phyloP scores from a whole-genome alignment of 129 eudicot genomes.

The Pseudognaphalium luteoalbum region DNA sequence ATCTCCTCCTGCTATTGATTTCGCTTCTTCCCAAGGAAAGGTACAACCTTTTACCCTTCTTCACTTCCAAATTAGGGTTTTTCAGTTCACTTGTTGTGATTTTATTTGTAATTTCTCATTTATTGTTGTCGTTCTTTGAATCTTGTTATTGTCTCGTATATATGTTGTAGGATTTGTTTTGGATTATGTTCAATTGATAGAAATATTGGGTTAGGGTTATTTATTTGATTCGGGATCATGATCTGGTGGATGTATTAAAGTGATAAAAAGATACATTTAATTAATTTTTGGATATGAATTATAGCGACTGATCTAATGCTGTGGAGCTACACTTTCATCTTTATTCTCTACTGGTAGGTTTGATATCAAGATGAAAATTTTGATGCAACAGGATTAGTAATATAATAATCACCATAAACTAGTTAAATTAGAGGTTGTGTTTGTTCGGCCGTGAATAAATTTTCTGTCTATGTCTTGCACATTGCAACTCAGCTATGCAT shows the following conservation, averaged over 20 bases:
- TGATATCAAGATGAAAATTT: not conserved
- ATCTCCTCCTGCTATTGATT: constrained; percentile 96
- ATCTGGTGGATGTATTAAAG: not conserved
- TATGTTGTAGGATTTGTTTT: not conserved
- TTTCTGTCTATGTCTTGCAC: not conserved
- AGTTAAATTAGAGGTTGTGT: not conserved
- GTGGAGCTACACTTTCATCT: too few relatives aligned
- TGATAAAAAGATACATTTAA: not conserved
- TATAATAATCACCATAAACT: constrained; percentile 1
- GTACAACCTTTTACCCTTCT: constrained; percentile 18
- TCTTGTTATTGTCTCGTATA: not conserved
- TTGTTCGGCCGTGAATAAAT: constrained; percentile 1
- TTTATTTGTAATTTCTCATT: not conserved
- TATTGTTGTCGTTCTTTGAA: not conserved
- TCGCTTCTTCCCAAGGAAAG: constrained; percentile 88
- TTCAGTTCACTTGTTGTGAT: not conserved
- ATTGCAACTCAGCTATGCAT: constrained; percentile 13
- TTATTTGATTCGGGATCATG: not conserved
- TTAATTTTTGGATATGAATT: not conserved
- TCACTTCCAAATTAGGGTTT: constrained; percentile 10
- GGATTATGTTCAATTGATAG: not conserved
- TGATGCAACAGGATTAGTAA: not conserved
- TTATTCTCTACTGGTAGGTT: not conserved
- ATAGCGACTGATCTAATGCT: not conserved
- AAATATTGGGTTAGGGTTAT: not conserved